Base-by-base conservation (phyloP, 805 yeast genomes). In the Ogataea philodendri region DNA sequence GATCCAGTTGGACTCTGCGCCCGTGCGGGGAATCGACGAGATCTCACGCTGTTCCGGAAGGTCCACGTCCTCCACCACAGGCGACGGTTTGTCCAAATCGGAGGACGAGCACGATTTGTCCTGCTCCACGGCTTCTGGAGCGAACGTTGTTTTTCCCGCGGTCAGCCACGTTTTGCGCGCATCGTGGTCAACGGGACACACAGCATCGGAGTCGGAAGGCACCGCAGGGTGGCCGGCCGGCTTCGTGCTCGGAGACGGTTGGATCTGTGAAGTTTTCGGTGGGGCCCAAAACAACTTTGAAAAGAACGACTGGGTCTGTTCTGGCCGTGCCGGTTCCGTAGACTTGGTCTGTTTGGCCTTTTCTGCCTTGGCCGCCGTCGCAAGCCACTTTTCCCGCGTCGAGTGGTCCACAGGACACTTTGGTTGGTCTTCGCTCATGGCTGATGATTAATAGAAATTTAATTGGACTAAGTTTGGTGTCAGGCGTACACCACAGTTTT, bases 11-110 rank as follows among this genome's bases (percentile, higher is more conserved):
- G 70, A 50, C 10, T 68, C 68, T 1, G 74, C 54, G 3, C 75
- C 81, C 1, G 94, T 82, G 33, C 95, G 66, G 30, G 96, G 97
- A 26, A 89, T 89, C 3, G 94, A 74, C 7, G 89, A 79, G 4
- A 83, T 62, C 49, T 81, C 90, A 42, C 96, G 67, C 1, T 81
- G 85, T n/a, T 72, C 73, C 0, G 94, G 83, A 21, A 88, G 63
- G 1, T 61, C 52, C 0, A 66, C 64, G 26, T 65, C 30, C 3
- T 14, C 30, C 1, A 31, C 27, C 31, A 62, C 58, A 0, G 46
- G 35, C 5, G 70, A 66, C 0, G 52, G 43, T 5, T 55, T 58
- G 9, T 65, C 66, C 7, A 74, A 30, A 4, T 57, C 52, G 24
- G 60, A 70, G 1, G 82, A 75, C 3, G 76, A 67, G 47, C 81